These are phyloP conservation scores for Gossypium stocksii DNA, from an alignment of 345 rosid genomes.

Conservation along the genomic window DNA sequence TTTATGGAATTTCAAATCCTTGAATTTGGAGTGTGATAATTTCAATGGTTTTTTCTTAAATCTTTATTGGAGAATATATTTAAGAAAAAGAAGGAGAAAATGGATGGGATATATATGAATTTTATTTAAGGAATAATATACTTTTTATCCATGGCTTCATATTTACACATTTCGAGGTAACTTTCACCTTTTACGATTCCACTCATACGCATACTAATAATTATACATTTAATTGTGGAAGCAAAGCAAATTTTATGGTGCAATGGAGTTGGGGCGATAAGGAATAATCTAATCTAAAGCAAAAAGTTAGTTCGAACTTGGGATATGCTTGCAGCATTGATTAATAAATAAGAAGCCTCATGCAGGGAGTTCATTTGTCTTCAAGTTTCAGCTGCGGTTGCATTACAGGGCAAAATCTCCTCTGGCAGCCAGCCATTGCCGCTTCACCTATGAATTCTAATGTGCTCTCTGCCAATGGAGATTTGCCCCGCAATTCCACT, in stretches of 20 bases:
- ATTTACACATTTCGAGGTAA: not conserved
- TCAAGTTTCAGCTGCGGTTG: constrained; percentile 3
- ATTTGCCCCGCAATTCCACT: constrained; percentile 4
- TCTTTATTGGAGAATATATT: not conserved
- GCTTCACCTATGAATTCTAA: not conserved
- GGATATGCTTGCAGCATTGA: not conserved
- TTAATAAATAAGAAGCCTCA: not conserved
- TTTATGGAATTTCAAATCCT: too few relatives aligned
- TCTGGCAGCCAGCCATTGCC: not conserved
- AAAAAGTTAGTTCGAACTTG: not conserved
- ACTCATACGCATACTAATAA: not conserved
- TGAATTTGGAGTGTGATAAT: too few relatives aligned
- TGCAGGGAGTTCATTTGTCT: not conserved
- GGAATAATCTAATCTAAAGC: not conserved
- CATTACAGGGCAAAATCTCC: constrained; percentile 7
- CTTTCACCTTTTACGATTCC: not conserved
- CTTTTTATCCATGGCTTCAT: not conserved
- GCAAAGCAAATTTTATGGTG: not conserved
- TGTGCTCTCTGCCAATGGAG: constrained; percentile 5
- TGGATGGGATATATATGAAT: not conserved
- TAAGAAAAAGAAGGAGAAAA: not conserved
- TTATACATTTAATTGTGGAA: not conserved
- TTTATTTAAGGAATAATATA: not conserved
- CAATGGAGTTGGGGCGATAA: not conserved
- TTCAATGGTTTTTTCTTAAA: too few relatives aligned